Conservation (phyloP, 169 alveolate genomes). For the Cardiosporidium cionae region DNA sequence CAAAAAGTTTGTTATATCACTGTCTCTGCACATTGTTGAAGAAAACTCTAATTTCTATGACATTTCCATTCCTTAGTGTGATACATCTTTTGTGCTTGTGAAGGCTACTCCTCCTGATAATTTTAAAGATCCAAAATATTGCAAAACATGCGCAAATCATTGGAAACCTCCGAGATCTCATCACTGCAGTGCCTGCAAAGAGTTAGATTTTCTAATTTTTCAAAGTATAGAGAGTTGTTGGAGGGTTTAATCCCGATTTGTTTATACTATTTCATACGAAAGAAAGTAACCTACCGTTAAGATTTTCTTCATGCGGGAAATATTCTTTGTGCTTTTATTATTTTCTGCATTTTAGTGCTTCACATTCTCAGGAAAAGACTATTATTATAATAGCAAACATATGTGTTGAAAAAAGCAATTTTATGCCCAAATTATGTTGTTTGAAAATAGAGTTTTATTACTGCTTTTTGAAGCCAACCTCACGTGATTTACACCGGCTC, state of each 20-base stretch:
- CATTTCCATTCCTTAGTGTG: no score
- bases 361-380: not conserved
- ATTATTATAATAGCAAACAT: no score
- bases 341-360: not conserved
- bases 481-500: not conserved
- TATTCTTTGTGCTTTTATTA: not conserved
- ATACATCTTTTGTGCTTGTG: no score
- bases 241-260: no score
- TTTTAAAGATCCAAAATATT: not conserved
- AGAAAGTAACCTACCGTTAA: not conserved
- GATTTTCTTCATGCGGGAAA: not conserved
- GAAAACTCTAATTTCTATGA: no score
- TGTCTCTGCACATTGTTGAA: no score
- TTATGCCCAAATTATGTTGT: not conserved
- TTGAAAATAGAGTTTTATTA: not conserved
- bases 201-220: conserved; percentile 43
- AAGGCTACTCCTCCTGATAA: no score
- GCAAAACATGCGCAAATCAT: conserved; percentile 26
- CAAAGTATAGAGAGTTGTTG: no score
- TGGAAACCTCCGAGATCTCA: conserved; percentile 80
- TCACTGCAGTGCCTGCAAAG: conserved; percentile 72
- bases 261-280: no score
- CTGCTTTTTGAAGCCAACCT: not conserved
- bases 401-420: no score
- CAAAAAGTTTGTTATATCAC: no score